Evolutionary conservation across 2,329 filamentous ascomycete genomes (phyloP), one percentile per base, ranked within the genome.

Genomic region (Fusarium sp.): DNA sequence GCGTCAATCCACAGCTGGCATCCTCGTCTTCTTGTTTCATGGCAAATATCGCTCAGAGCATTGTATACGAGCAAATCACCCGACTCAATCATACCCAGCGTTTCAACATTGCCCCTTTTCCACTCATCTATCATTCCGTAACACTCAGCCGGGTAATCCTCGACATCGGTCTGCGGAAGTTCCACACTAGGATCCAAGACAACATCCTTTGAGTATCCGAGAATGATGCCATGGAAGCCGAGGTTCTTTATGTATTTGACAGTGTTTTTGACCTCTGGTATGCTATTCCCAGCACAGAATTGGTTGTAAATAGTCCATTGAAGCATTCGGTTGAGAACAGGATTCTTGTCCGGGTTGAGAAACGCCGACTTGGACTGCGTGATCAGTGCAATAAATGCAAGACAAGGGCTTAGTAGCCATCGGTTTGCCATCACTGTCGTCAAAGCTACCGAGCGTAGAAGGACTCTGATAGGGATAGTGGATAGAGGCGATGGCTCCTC

Each of bases 41-140:
- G 58, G 25, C 76, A 77, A 9, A 81, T 75, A 14, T 79, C 75
- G 3, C 75, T 62, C 2, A 81, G 54, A 0, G 79, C 78, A 6
- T 75, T 63, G 5, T 75, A 65, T 47, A 81, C 84, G 1, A 88
- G 80, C 58, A 85, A 86, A 52, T 88, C 86, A 2, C 82, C 78
- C 0, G 53, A 29, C 7, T 67, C 77, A 4, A 82, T 75, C 77
- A 84, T 82, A 11, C 79, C 75, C 2, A 86, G 73, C 0, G 83
- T 85, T 53, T 79, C 74, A 42, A 86, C 66, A 6, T 82, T 84
- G 4, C 82, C 83, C 23, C 81, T 74, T 37, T 79, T 73, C 83
- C 83, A 86, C 39, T 76, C 70, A n/a, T 78, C 71, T 0, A 80
- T 71, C 8, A 53, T 51, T 0, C 9, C 10, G 29, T 70, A 70